Conservation (phyloP, 2,329 filamentous ascomycete species). For the Thermothelomyces thermophilus region DNA sequence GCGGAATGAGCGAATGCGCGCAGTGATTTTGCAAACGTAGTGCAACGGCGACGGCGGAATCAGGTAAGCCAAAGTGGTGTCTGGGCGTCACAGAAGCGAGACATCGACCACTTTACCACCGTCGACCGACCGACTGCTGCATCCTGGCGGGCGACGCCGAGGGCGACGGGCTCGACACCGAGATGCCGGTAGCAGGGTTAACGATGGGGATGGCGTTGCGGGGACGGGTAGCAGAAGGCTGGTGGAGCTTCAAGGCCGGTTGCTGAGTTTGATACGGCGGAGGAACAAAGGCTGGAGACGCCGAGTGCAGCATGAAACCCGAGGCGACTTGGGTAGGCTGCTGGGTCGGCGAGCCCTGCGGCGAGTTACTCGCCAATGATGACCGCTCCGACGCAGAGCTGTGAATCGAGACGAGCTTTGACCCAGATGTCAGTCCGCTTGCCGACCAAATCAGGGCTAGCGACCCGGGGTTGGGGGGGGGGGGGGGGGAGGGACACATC, state of each 20-base stretch:
- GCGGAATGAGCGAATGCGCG: slow-evolving; percentile 33
- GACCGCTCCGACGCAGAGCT: slow-evolving; percentile 87
- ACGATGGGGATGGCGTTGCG: slow-evolving; percentile 97
- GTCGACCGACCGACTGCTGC: slow-evolving; percentile 48
- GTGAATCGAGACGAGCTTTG: slow-evolving; percentile 80
- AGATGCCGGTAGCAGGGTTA: slow-evolving; percentile 85
- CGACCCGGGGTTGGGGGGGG: no score
- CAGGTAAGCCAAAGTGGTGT: slow-evolving; percentile 28
- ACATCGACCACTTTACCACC: slow-evolving; percentile 43
- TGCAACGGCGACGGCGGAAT: slow-evolving; percentile 34
- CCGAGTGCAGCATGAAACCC: slow-evolving; percentile 65
- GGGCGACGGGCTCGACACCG: slow-evolving; percentile 80
- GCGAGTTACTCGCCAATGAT: slow-evolving; percentile 89
- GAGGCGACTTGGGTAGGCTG: slow-evolving; percentile 74
- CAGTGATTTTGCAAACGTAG: slow-evolving; percentile 30
- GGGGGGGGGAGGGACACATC: not conserved
- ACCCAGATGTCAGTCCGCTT: slow-evolving; percentile 19
- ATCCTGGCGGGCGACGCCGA: slow-evolving; percentile 54
- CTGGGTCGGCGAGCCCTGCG: slow-evolving; percentile 84
- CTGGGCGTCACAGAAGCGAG: slow-evolving; percentile 30
- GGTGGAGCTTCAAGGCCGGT: slow-evolving; percentile 72
- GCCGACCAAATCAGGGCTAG: slow-evolving; percentile 6
- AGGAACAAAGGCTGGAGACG: slow-evolving; percentile 60
- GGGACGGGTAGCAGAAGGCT: slow-evolving; percentile 79
- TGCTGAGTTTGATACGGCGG: slow-evolving; percentile 60